Evolutionary conservation across 176 grass and related monocot species (phyloP), one percentile per base, ranked within the genome.

Genomic region (Microstegium vimineum): DNA sequence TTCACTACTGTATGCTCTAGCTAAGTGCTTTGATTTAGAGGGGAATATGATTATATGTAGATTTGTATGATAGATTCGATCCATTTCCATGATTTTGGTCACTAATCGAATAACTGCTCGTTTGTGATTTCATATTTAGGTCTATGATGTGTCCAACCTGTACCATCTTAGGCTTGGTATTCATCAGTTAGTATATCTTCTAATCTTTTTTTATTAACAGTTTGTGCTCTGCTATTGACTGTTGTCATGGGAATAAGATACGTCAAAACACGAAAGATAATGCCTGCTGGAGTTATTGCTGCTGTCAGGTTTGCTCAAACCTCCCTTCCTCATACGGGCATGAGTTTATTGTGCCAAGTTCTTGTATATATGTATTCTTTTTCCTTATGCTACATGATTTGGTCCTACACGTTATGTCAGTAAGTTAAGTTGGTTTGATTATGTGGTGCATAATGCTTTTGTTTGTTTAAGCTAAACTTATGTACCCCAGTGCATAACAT

Each of bases 271-370:
- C 87, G 73, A 70, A 94, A 98, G 84, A 86, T 98, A 26, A 94
- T 98, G 92, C 95, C 90, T 20, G 88, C 95, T 76, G 95, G 92
- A 81, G 20, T 98, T 78, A 83, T 94, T 86, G 86, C 92, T 89
- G 31, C 67, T 73, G 73, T 97, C 74, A 97, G 94, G 94, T 94
- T 87, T 40, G 66, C 35, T 79, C 5, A 7, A 37, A 73, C 69
- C 10, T 64, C 20, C 31, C 74, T 69, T 4, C 42, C 18, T 75
- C 27, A 4, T n/a, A 62, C 23, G 13, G 35, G 23, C 27, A 36
- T 63, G 12, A 23, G 23, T n/a, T n/a, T n/a, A n/a, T 36, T 73
- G 17, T 10, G 42, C 26, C n/a, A 35, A 52, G 12, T 28, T 57
- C 25, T 40, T 37, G 37, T 79, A 6, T 79, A 6, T 51, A 36